Conservation (phyloP, 2,329 filamentous ascomycete genomes). For the Aspergillus melleus region DNA sequence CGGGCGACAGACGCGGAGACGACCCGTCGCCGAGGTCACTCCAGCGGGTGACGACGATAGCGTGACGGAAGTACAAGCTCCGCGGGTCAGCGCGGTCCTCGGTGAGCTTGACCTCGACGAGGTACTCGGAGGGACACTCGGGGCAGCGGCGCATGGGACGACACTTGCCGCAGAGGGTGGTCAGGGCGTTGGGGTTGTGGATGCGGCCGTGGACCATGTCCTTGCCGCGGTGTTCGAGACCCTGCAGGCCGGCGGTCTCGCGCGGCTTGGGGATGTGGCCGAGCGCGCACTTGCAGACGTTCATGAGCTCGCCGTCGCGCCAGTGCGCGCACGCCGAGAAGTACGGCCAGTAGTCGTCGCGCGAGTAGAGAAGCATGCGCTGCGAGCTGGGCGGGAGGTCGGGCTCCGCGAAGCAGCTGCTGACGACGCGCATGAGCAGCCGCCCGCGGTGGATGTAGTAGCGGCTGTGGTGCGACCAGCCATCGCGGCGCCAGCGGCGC, state of each 20-base stretch:
- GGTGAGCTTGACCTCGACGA: conserved; percentile 60
- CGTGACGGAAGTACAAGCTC: conserved; percentile 55
- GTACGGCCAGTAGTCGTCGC: conserved; percentile 62
- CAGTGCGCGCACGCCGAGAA: conserved; percentile 65
- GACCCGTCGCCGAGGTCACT: conserved; percentile 60
- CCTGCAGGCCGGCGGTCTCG: conserved; percentile 39
- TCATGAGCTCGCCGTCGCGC: conserved; percentile 61
- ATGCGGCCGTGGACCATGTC: conserved; percentile 26
- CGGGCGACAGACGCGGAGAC: conserved; percentile 46
- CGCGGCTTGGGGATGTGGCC: conserved; percentile 54
- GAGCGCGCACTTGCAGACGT: conserved; percentile 62
- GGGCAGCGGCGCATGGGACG: conserved; percentile 62
- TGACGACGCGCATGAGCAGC: conserved; percentile 60
- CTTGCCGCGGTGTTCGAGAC: conserved; percentile 45
- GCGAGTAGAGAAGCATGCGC: conserved; percentile 59
- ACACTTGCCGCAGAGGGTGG: conserved; percentile 55
- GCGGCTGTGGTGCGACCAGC: conserved; percentile 57
- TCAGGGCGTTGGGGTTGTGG: conserved; percentile 46
- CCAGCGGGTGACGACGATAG: conserved; percentile 62
- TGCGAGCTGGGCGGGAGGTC: conserved; percentile 53
- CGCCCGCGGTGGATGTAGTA: conserved; percentile 56
- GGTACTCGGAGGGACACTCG: conserved; percentile 62
- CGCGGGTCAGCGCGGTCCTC: conserved; percentile 53
- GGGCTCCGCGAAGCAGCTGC: conserved; percentile 53
- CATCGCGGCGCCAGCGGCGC: conserved; percentile 56